phyloP scores from a whole-genome alignment of 108 stramenopile genomes.

The Conticribra guillardii region DNA sequence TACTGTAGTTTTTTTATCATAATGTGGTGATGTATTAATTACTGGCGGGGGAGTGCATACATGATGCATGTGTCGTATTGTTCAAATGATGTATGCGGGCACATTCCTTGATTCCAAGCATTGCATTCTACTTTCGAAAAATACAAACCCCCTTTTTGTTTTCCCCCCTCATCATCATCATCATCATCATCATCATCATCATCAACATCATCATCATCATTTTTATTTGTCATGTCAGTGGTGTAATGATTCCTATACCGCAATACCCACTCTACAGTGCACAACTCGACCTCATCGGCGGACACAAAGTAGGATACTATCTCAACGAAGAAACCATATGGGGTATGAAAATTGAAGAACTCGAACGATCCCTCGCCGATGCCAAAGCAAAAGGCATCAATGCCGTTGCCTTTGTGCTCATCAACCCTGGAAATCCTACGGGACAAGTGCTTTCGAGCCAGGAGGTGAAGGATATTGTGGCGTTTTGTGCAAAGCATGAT shows the following conservation, averaged over 20 bases:
- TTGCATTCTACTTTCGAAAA: background rate
- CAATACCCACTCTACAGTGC: slow-evolving; percentile 98
- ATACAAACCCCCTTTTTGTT: no score
- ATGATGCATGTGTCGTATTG: no score
- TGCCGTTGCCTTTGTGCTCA: slow-evolving; percentile 88
- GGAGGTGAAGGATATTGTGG: slow-evolving; percentile 81
- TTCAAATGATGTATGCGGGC: no score
- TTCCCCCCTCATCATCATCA: no score
- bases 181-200: background rate
- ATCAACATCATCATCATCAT: background rate
- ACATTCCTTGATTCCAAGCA: no score
- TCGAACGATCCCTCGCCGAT: slow-evolving; percentile 72
- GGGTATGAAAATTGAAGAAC: slow-evolving; percentile 80
- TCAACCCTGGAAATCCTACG: slow-evolving; percentile 99
- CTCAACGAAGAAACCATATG: slow-evolving; percentile 87
- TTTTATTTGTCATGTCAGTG: slow-evolving; percentile 40
- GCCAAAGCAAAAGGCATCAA: slow-evolving; percentile 66
- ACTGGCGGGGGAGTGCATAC: background rate
- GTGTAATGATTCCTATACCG: slow-evolving; percentile 95
- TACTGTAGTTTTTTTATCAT: background rate
- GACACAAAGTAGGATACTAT: slow-evolving; percentile 88
- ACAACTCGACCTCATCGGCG: slow-evolving; percentile 82
- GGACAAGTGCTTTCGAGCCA: slow-evolving; percentile 83
- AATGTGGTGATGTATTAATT: background rate
- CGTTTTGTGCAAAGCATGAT: slow-evolving; percentile 84